Evolutionary conservation across 768 basidiomycete species (phyloP), one percentile per base, ranked within the genome.

Genomic region (Symmetrospora coprosmae): DNA sequence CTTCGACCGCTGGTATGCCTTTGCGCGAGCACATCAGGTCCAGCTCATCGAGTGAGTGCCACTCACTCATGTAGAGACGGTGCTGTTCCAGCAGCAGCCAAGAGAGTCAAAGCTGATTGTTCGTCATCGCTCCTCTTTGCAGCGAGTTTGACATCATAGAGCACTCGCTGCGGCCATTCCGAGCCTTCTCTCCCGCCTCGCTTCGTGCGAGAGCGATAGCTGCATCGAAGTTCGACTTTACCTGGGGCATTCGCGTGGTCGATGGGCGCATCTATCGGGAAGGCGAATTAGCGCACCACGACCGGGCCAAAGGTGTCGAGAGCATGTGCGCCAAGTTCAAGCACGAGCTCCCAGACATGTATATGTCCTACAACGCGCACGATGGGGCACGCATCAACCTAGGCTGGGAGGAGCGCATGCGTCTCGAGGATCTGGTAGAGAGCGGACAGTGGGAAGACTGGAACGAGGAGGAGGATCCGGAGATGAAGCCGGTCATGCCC

Each of bases 1-100:
- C 0, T 99, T 97, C 64, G 90, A 89, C 69, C 74, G 78, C 19
- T 96, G 92, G 91, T 62, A 55, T 35, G 55, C 51, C 41, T 62
- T 62, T 47, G 61, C 61, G 3, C 41, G 27, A 60, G 52, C 51
- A 5, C 43, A 62, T 34, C 60, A 62, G 21, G 43, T 62, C 8
- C 2, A 34, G 28, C 16, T 62, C 61, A 67, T 69, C 55, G 68
- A 69, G 62, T 53, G 65, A 67, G 63, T 66, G 66, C 62, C 65
- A 68, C 48, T 37, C 49, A 25, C 53, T 68, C 21, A 68, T 68
- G 66, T 27, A 39, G 38, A 13, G 38, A 13, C 38, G 19, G 38
- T 19, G 19, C n/a, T 8, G 19, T 8, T 8, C 8, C 9, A 21
- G 9, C 27, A 46, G 8, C 8, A 46, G 9, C 8, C 9, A 13